Percentiles rank a stretch among this genome's conserved stretches.
These are phyloP conservation scores for Aspergillus sp. DNA, from an alignment of 2,329 filamentous ascomycete species.

Conservation along the genomic window DNA sequence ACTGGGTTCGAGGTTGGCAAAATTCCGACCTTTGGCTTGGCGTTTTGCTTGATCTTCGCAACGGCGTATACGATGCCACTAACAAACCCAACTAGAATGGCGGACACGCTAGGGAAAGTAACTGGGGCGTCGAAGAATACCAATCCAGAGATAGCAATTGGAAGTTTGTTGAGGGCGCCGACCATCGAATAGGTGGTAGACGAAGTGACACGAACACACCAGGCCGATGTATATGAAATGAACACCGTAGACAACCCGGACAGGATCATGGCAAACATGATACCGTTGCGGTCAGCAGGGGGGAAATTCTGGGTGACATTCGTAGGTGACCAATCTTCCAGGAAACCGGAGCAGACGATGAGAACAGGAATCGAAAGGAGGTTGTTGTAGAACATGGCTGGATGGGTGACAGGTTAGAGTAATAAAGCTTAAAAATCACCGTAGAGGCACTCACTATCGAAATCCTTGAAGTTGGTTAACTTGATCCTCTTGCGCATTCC, in stretches of 20 bases:
- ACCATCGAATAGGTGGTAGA: conserved; percentile 99
- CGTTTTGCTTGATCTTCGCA: conserved; percentile 78
- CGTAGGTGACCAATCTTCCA: conserved; percentile 86
- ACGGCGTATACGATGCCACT: conserved; percentile 89
- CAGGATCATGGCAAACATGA: conserved; percentile 87
- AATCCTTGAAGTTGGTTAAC: conserved; percentile 99
- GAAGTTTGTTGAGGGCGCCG: conserved; percentile 95
- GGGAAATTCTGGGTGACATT: conserved; percentile 92
- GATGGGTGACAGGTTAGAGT: conserved; percentile 17
- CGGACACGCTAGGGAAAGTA: conserved; percentile 86
- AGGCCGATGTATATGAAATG: conserved; percentile 99
- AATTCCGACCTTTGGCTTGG: conserved; percentile 63
- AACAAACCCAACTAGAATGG: conserved; percentile 87
- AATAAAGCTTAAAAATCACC: neutral
- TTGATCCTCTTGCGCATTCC: conserved; percentile 98
- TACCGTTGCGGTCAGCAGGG: conserved; percentile 70
- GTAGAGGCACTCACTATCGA: conserved; percentile 75
- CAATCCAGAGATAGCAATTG: conserved; percentile 86
- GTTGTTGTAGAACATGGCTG: conserved; percentile 99
- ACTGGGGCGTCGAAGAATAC: conserved; percentile 95
- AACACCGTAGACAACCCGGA: conserved; percentile 92
- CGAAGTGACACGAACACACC: conserved; percentile 96
- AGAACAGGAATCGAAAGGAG: conserved; percentile 93
- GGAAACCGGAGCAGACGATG: conserved; percentile 73
- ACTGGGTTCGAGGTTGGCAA: conserved; percentile 70